Conservation (phyloP, 768 basidiomycete genomes). For the Mycena sanguinolenta region DNA sequence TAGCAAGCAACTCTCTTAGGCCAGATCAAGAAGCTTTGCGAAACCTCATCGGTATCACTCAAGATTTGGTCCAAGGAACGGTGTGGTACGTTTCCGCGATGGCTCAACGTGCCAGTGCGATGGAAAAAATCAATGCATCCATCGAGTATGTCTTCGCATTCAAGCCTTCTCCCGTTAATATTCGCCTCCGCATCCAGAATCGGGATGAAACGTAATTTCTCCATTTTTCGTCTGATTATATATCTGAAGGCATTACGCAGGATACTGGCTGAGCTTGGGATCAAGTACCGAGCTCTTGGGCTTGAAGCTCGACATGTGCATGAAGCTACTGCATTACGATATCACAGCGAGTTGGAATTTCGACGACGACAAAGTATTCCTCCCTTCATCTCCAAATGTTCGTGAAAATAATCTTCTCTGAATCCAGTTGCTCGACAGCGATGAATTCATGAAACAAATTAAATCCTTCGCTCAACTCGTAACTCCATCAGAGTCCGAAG, state of each 20-base stretch:
- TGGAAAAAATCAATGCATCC: constrained; percentile 6
- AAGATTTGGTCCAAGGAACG: too few relatives aligned
- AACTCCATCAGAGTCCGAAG: too few relatives aligned
- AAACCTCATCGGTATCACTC: background rate
- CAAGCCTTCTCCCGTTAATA: background rate
- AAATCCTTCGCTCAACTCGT: too few relatives aligned
- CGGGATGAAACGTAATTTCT: background rate
- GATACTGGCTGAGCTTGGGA: constrained; percentile 10
- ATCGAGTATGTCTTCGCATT: background rate
- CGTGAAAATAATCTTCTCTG: too few relatives aligned
- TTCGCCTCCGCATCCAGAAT: background rate
- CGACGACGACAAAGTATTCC: background rate
- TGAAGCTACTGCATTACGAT: background rate
- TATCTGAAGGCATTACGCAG: background rate
- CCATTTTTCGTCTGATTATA: too few relatives aligned
- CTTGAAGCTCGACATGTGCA: background rate
- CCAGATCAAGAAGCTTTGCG: background rate
- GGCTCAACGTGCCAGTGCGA: constrained; percentile 12
- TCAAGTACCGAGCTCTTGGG: background rate
- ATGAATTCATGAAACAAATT: too few relatives aligned
- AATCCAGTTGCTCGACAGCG: background rate
- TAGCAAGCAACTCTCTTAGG: background rate
- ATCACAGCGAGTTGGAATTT: background rate
- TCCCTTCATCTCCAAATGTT: background rate
- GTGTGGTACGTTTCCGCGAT: constrained; percentile 16